Evolutionary conservation across 179 eudicot genomes (phyloP).

Genomic region (Gypsophila paniculata): DNA sequence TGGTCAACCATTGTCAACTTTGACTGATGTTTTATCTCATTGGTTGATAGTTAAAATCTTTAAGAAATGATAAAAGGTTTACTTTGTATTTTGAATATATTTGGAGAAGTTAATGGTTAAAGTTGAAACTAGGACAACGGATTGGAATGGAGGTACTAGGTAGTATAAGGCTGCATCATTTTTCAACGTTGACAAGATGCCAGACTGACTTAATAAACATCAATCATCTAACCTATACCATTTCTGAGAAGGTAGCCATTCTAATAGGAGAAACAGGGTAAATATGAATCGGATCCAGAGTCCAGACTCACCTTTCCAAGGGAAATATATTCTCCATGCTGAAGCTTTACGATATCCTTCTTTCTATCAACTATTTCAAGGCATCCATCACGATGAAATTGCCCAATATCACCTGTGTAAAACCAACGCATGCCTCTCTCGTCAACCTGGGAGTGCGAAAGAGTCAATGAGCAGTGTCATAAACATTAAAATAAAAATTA

Average conservation of each 20-base stretch:
- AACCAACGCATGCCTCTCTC: conserved; percentile 86
- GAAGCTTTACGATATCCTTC: conserved; percentile 97
- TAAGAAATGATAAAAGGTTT: too few relatives aligned
- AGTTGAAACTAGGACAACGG: background rate
- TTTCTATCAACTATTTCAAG: conserved; percentile 90
- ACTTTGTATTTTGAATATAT: too few relatives aligned
- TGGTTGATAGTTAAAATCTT: too few relatives aligned
- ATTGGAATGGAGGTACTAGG: background rate
- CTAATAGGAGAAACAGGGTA: background rate
- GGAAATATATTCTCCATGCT: conserved; percentile 93
- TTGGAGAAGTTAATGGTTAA: background rate
- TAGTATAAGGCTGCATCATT: background rate
- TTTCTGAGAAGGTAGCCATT: background rate
- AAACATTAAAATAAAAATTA: background rate
- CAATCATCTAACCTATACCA: background rate
- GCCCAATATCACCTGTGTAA: conserved; percentile 90
- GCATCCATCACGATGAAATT: conserved; percentile 90
- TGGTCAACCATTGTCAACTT: too few relatives aligned
- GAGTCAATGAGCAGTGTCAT: background rate
- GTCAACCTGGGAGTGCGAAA: conserved; percentile 51
- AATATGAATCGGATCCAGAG: background rate
- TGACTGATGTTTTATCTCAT: too few relatives aligned
- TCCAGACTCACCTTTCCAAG: conserved; percentile 67
- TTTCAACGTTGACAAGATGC: background rate
- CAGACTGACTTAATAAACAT: conserved; percentile 3